These are phyloP conservation scores for Annulohypoxylon bovei DNA, from an alignment of 495 filamentous ascomycete species.

Conservation along the genomic window DNA sequence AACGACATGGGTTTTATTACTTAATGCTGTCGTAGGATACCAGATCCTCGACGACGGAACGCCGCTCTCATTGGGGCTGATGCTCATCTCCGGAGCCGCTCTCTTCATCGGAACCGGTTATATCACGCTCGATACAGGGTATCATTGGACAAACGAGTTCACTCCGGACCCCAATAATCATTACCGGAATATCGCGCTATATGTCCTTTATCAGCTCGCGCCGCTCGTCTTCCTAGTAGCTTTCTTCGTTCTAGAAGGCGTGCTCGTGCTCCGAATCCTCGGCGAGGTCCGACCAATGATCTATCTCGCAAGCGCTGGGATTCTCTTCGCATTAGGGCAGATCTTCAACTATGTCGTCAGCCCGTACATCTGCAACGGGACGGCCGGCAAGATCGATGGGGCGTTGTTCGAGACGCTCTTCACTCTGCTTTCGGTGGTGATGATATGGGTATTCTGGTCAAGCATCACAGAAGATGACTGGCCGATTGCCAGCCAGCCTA, in stretches of 20 bases:
- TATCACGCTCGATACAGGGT: slow-evolving; percentile 93
- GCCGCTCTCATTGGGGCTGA: slow-evolving; percentile 78
- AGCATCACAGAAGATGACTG: slow-evolving; percentile 99
- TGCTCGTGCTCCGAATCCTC: slow-evolving; percentile 84
- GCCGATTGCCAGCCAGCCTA: slow-evolving; percentile 64
- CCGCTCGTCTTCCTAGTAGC: slow-evolving; percentile 87
- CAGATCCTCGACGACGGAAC: slow-evolving; percentile 96
- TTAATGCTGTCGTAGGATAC: slow-evolving; percentile 93
- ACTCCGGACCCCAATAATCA: slow-evolving; percentile 61
- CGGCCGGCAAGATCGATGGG: slow-evolving; percentile 87
- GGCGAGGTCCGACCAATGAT: slow-evolving; percentile 90
- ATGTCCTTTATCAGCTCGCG: slow-evolving; percentile 91
- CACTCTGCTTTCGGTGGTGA: slow-evolving; percentile 81
- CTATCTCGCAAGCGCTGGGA: slow-evolving; percentile 74
- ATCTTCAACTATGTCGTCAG: slow-evolving; percentile 96
- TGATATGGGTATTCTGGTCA: slow-evolving; percentile 95
- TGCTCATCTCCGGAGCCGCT: slow-evolving; percentile 70
- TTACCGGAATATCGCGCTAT: slow-evolving; percentile 84
- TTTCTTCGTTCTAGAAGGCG: slow-evolving; percentile 83
- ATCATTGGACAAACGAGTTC: slow-evolving; percentile 84
- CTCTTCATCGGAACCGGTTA: slow-evolving; percentile 94
- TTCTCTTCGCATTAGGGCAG: slow-evolving; percentile 91
- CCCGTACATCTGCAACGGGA: slow-evolving; percentile 84
- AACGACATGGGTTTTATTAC: slow-evolving; percentile 87
- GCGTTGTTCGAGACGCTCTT: slow-evolving; percentile 94